Evolutionary conservation across 257 asterid species (phyloP).

Genomic region (Solanum pinnatisectum): DNA sequence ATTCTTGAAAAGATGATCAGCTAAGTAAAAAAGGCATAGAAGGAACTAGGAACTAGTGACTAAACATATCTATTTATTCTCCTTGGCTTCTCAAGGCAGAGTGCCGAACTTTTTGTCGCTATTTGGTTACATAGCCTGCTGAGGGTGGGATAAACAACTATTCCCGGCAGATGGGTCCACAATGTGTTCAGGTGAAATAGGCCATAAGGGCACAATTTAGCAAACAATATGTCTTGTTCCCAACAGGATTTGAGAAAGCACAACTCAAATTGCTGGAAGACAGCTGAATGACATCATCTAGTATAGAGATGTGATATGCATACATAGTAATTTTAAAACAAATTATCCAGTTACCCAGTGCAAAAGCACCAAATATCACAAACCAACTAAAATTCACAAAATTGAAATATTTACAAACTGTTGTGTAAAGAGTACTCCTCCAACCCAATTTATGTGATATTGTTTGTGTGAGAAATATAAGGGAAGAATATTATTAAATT

Average conservation of each 20-base stretch:
- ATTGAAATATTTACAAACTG: neutral
- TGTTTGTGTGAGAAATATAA: neutral
- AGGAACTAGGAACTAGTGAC: neutral
- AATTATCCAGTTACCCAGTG: neutral
- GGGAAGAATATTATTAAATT: no score
- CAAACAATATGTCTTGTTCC: constrained; percentile 12
- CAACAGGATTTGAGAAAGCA: neutral
- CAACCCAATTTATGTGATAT: neutral
- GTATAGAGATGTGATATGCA: neutral
- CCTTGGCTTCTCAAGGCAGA: neutral
- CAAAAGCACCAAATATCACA: neutral
- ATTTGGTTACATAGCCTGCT: neutral
- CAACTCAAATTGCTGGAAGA: neutral
- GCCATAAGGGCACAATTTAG: neutral
- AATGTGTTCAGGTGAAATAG: neutral
- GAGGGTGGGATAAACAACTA: neutral
- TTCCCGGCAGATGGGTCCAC: neutral
- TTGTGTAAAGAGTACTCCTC: neutral
- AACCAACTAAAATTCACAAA: neutral
- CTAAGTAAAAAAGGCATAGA: neutral
- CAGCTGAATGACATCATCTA: neutral
- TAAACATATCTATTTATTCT: neutral
- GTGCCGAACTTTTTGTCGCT: neutral
- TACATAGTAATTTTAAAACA: neutral
- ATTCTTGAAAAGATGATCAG: neutral